phyloP scores from a whole-genome alignment of 345 rosid species.

The Leavenworthia alabamica region DNA sequence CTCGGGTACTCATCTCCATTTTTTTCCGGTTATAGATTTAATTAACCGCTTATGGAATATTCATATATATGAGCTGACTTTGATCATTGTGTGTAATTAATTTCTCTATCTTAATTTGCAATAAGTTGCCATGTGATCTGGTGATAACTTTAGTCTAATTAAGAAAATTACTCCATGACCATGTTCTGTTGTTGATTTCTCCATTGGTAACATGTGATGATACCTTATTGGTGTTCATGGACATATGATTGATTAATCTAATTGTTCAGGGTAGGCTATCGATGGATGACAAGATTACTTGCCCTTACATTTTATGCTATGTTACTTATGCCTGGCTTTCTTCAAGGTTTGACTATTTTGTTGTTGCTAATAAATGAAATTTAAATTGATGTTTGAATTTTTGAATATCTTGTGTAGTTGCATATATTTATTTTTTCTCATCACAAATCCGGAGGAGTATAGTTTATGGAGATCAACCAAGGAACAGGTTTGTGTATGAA shows the following conservation, averaged over 20 bases:
- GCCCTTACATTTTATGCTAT: constrained; percentile 75
- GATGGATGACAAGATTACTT: constrained; percentile 65
- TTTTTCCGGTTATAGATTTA: neutral
- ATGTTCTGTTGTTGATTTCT: constrained; percentile 6
- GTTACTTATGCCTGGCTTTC: constrained; percentile 88
- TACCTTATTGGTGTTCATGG: neutral
- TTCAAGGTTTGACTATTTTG: constrained; percentile 52
- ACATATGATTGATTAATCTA: constrained; percentile 1
- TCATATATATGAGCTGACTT: neutral
- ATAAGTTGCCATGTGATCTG: neutral
- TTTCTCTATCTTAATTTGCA: neutral
- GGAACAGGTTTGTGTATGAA: constrained; percentile 64
- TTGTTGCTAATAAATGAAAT: too few relatives aligned
- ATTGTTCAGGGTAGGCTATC: constrained; percentile 89
- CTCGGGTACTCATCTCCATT: constrained; percentile 55
- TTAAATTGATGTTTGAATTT: too few relatives aligned
- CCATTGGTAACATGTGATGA: constrained; percentile 4
- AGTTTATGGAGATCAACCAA: constrained; percentile 90
- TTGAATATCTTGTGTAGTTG: constrained; percentile 39
- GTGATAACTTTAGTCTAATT: neutral
- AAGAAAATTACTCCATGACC: constrained; percentile 1
- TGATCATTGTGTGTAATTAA: neutral
- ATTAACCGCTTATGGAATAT: neutral
- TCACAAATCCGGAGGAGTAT: constrained; percentile 61
- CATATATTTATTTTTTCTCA: constrained; percentile 74